These are phyloP conservation scores for Candida ortonii DNA, from an alignment of 805 yeast species.

Conservation along the genomic window DNA sequence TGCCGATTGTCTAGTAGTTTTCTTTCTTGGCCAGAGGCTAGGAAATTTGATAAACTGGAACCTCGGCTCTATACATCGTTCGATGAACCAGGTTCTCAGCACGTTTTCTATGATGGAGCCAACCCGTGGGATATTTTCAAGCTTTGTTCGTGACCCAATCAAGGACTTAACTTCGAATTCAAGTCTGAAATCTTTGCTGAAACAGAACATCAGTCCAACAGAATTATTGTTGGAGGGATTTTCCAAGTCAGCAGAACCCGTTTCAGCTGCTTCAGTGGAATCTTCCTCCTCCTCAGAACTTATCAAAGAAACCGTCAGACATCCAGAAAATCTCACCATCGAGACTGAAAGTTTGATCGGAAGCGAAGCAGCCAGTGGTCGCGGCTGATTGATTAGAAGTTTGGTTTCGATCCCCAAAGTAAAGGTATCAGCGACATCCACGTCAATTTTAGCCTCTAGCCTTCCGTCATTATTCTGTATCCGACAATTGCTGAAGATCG, in stretches of 20 bases:
- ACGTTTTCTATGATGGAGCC: slow-evolving; percentile 79
- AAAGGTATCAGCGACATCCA: slow-evolving; percentile 81
- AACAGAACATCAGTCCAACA: slow-evolving; percentile 82
- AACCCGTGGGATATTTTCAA: slow-evolving; percentile 91
- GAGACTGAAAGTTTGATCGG: slow-evolving; percentile 86
- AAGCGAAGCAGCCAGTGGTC: slow-evolving; percentile 77
- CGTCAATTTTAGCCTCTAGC: slow-evolving; percentile 85
- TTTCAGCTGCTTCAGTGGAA: slow-evolving; percentile 1
- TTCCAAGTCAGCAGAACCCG: slow-evolving; percentile 8
- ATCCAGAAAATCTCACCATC: slow-evolving; percentile 86
- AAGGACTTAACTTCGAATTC: slow-evolving; percentile 87
- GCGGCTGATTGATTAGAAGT: slow-evolving; percentile 75
- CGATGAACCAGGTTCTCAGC: slow-evolving; percentile 84
- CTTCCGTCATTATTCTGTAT: slow-evolving; percentile 53
- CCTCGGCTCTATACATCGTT: slow-evolving; percentile 90
- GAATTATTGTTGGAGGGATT: slow-evolving; percentile 15
- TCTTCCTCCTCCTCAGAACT: slow-evolving; percentile 15
- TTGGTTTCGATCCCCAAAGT: slow-evolving; percentile 84
- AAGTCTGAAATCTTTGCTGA: slow-evolving; percentile 84
- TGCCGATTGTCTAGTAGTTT: slow-evolving; percentile 46
- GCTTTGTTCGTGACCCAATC: slow-evolving; percentile 87
- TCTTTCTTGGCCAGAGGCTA: slow-evolving; percentile 77
- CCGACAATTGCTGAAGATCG: slow-evolving; percentile 90
- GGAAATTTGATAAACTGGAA: slow-evolving; percentile 85
- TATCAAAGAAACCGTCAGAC: slow-evolving; percentile 72